Conservation (phyloP, 768 basidiomycete genomes). For the Kwoniella heveanensis region DNA sequence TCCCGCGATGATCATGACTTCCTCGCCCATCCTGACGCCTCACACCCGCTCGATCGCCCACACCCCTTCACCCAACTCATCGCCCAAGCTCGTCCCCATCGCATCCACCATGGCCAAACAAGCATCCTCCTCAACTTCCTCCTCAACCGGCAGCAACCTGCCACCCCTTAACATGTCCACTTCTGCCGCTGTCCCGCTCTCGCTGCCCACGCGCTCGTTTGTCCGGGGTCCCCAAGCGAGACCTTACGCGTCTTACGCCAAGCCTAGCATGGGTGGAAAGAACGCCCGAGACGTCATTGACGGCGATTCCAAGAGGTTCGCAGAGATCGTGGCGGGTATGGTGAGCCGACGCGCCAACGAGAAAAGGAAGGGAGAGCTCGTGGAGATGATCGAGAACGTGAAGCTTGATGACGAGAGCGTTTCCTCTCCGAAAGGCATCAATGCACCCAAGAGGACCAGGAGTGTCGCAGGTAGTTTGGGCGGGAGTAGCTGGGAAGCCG, state of each 20-base stretch:
- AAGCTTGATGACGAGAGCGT: slow-evolving; percentile 13
- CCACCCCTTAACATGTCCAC: slow-evolving; percentile 3
- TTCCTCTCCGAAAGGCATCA: not conserved
- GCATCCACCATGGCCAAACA: slow-evolving; percentile 32
- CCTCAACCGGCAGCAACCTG: not conserved
- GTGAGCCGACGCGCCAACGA: slow-evolving; percentile 20
- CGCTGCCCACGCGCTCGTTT: slow-evolving; percentile 32
- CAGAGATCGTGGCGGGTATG: slow-evolving; percentile 27
- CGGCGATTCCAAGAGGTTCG: slow-evolving; percentile 44
- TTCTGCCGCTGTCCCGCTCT: not conserved
- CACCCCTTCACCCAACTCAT: slow-evolving; percentile 32
- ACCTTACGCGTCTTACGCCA: slow-evolving; percentile 37
- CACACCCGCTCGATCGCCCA: slow-evolving; percentile 24
- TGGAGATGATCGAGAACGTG: slow-evolving; percentile 26
- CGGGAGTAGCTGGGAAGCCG: slow-evolving; percentile 44
- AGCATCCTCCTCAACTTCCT: slow-evolving; percentile 6
- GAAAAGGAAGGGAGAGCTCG: slow-evolving; percentile 17
- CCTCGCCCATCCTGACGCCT: slow-evolving; percentile 24
- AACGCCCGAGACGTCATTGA: slow-evolving; percentile 20
- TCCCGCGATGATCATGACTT: slow-evolving; percentile 27
- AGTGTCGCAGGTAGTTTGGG: slow-evolving; percentile 30
- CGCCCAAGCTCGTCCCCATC: slow-evolving; percentile 34
- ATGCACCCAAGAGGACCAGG: slow-evolving; percentile 13
- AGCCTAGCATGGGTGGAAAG: slow-evolving; percentile 11
- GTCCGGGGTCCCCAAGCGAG: slow-evolving; percentile 40